Base-by-base conservation (phyloP, 306 rosid genomes). In the Nissolia schottii region DNA sequence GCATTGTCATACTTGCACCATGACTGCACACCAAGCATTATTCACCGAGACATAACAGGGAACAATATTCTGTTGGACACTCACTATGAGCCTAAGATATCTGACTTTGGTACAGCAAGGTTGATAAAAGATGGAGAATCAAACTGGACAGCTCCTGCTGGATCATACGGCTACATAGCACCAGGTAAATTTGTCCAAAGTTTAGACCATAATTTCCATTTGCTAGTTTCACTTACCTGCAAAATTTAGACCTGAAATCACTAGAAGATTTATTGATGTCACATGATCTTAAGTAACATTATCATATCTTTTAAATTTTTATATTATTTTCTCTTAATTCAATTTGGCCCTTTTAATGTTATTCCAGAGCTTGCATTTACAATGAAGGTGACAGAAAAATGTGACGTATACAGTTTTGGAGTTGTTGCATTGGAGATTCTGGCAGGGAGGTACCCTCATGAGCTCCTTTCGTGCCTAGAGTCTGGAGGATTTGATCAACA, bases 41-140 rank as follows among this genome's bases (percentile, higher is more conserved):
- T 77, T 70, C 77, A 77, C 51, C 10, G 81, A 50, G 82, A 78
- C 67, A 70, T 78, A 63, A 40, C 82, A n/a, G 73, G 25, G 29
- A 71, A 70, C 32, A 78, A 78, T 63, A 7, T 71, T 70, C 64
- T 78, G 7, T 28, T 78, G 59, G 73, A 78, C 59, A 28, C 43
- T 0, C 34, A 63, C 3, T 78, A 28, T 63, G 82, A 62, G 62
- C 68, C 82, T 29, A 63, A 78, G 22, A 54, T 78, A 20, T 53
- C 77, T 20, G 82, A 71, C 61, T 78, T 71, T 54, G 82, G 82
- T 6, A 54, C 53, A 8, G 67, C 82, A 13, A 78, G 77, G 73
- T 70, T 78, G 43, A 51, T 78, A 3, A 40, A 37, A 28, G 27
- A 29, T 0, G 67, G 71, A 38, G 76, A 61, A 27, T 63, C 82